Evolutionary conservation across 75 land plant species (phyloP).

Genomic region (Picea sitchensis): DNA sequence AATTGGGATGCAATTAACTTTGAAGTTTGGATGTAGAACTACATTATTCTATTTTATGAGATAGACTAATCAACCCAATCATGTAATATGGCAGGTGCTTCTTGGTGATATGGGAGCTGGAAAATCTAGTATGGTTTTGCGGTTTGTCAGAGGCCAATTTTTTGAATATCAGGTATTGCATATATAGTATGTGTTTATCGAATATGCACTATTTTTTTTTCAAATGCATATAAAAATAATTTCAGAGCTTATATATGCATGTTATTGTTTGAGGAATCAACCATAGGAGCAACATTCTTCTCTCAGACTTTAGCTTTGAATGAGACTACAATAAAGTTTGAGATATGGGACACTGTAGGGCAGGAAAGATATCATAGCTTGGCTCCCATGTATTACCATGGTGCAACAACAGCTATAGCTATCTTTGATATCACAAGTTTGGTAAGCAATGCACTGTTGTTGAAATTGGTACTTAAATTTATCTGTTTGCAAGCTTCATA

Average conservation of each 20-base stretch:
- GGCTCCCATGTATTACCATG: constrained; percentile 97
- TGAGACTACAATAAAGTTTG: constrained; percentile 90
- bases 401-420: constrained; percentile 91
- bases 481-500: too few species aligned
- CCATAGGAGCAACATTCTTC: constrained; percentile 97
- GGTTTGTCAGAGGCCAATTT: constrained; percentile 56
- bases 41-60: too few species aligned
- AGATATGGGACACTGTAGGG: constrained; percentile 99
- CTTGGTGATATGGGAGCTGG: constrained; percentile 59
- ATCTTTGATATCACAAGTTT: constrained; percentile 85
- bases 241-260: not conserved
- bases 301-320: constrained; percentile 86
- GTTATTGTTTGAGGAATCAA: constrained; percentile 65
- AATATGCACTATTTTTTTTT: too few species aligned
- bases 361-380: constrained; percentile 98
- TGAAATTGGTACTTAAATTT: too few species aligned
- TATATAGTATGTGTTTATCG: not conserved
- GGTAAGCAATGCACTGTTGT: constrained; percentile 18
- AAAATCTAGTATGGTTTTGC: constrained; percentile 46
- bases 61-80: too few species aligned
- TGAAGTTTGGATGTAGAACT: too few species aligned
- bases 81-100: constrained; percentile 16
- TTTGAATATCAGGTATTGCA: constrained; percentile 24
- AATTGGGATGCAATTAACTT: too few species aligned
- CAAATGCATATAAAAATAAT: too few species aligned